These are phyloP conservation scores for Tetracentron sinense DNA, from an alignment of 164 flowering plant species.

Conservation along the genomic window DNA sequence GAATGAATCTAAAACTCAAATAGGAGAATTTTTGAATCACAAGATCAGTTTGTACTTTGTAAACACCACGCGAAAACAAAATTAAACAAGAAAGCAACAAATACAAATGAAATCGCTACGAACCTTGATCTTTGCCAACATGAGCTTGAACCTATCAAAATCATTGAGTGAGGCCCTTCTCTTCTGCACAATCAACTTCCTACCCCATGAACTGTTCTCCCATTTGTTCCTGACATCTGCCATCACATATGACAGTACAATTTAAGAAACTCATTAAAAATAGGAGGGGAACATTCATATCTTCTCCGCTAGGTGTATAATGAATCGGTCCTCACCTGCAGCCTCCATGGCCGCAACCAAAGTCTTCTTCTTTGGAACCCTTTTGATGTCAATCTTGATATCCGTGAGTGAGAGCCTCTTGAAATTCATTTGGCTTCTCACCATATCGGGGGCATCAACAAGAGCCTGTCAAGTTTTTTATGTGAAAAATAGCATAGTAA, in stretches of 20 bases:
- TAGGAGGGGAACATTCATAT: not conserved
- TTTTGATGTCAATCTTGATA: slow-evolving; percentile 76
- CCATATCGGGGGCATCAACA: slow-evolving; percentile 91
- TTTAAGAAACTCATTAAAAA: not conserved
- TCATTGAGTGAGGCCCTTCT: slow-evolving; percentile 75
- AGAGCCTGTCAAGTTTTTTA: slow-evolving; percentile 49
- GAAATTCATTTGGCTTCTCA: slow-evolving; percentile 81
- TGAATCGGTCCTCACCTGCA: slow-evolving; percentile 48
- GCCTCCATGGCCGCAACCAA: slow-evolving; percentile 82
- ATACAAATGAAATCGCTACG: not conserved
- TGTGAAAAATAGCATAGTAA: not conserved
- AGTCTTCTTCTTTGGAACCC: slow-evolving; percentile 75
- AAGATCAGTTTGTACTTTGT: no score
- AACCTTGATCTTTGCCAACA: slow-evolving; percentile 89
- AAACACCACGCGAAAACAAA: not conserved
- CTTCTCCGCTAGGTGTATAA: not conserved
- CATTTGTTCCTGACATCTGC: slow-evolving; percentile 88
- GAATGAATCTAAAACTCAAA: no score
- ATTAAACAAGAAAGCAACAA: not conserved
- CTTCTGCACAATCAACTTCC: slow-evolving; percentile 84
- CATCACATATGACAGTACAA: not conserved
- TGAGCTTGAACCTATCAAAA: slow-evolving; percentile 85
- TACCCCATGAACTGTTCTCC: slow-evolving; percentile 88
- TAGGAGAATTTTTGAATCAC: no score
- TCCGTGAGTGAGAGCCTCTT: slow-evolving; percentile 90